Percentiles rank a stretch among this genome's conserved stretches.
Evolutionary conservation across 1,284 basidiomycete species (phyloP).

Genomic region (Bondarzewia mesenterica): DNA sequence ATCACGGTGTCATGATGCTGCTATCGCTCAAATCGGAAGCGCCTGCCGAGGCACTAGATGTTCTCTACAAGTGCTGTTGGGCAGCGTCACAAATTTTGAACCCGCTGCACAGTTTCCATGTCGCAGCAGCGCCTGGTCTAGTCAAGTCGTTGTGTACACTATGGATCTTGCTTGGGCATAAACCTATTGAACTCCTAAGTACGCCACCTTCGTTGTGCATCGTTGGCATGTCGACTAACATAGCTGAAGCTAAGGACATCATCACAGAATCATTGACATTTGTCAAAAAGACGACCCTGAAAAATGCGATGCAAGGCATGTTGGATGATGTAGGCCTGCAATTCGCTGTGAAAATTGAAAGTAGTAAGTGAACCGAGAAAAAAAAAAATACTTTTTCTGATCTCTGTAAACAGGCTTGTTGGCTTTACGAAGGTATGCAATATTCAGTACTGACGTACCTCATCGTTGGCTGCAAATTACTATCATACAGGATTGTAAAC

Average conservation of each 20-base stretch:
- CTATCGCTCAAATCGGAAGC: neutral
- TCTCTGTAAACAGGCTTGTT: neutral
- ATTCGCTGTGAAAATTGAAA: constrained; percentile 13
- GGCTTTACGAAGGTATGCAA: neutral
- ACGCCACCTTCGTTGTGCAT: neutral
- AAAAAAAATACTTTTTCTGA: neutral
- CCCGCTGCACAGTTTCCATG: constrained; percentile 6
- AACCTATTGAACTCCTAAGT: neutral
- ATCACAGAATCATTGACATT: constrained; percentile 30
- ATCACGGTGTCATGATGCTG: neutral
- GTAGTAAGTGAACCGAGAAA: neutral
- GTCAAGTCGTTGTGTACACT: constrained; percentile 9
- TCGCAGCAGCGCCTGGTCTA: neutral
- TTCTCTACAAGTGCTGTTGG: constrained; percentile 12
- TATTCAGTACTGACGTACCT: neutral
- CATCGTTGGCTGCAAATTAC: neutral
- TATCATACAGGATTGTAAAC: neutral
- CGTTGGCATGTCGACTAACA: neutral
- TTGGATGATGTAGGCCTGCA: constrained; percentile 9
- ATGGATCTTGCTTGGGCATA: constrained; percentile 11
- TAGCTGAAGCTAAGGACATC: constrained; percentile 29
- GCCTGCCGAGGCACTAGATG: neutral
- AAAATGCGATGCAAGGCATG: constrained; percentile 6
- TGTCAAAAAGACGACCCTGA: constrained; percentile 9
- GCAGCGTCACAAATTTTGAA: constrained; percentile 13